Evolutionary conservation across 768 basidiomycete genomes (phyloP).

Genomic region (Macrolepiota albuminosa): DNA sequence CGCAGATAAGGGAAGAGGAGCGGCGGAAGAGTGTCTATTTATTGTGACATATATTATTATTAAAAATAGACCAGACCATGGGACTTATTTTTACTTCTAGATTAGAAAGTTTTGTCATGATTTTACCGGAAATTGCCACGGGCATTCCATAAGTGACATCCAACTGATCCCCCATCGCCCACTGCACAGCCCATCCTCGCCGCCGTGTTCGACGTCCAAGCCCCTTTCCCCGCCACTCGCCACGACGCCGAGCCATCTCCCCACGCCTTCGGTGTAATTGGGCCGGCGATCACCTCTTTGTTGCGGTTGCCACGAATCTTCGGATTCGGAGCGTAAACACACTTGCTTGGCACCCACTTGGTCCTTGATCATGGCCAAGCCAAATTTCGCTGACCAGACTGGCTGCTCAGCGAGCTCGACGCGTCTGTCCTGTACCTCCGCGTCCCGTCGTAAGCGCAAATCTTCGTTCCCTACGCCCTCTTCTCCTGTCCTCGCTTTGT

Average conservation of each 20-base stretch:
- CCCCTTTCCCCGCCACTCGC: constrained; percentile 18
- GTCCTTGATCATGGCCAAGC: constrained; percentile 46
- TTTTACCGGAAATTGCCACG: constrained; percentile 16
- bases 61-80: neutral
- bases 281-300: neutral
- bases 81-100: constrained; percentile 10
- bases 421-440: constrained; percentile 1
- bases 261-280: neutral
- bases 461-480: constrained; percentile 35
- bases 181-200: constrained; percentile 14
- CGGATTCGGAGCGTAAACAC: constrained; percentile 18
- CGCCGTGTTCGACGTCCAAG: constrained; percentile 11
- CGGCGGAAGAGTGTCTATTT: constrained; percentile 34
- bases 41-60: constrained; percentile 8
- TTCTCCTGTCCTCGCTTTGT: constrained; percentile 44
- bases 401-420: constrained; percentile 17
- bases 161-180: constrained; percentile 8
- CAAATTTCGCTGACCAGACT: constrained; percentile 30
- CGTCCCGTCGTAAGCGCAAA: constrained; percentile 11
- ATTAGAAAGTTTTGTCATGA: constrained; percentile 9
- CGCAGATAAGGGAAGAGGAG: constrained; percentile 49
- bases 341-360: constrained; percentile 34
- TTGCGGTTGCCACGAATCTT: neutral
- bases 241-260: constrained; percentile 14
- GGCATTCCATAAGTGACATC: constrained; percentile 2